Conservation (phyloP, 305 asterid species). For the Stenogyne calaminthoides region DNA sequence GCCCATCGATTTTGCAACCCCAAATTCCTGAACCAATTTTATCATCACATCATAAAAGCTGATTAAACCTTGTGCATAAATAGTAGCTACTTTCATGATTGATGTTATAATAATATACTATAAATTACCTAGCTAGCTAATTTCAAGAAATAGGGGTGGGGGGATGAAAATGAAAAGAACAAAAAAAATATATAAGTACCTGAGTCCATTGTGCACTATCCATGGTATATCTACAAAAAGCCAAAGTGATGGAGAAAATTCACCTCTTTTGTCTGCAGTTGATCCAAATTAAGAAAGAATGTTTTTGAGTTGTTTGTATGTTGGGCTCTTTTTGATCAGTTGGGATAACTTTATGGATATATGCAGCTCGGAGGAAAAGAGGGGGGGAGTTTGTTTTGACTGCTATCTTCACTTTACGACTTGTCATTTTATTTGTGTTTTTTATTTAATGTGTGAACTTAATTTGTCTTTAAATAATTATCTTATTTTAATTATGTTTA, state of each 20-base stretch:
- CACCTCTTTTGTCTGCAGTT: conserved; percentile 33
- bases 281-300: conserved; percentile 52
- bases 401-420: conserved; percentile 35
- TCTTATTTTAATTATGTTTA: conserved; percentile 29
- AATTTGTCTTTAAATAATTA: neutral
- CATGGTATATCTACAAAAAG: conserved; percentile 49
- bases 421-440: neutral
- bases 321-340: conserved; percentile 43
- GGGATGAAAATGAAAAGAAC: no score
- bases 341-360: conserved; percentile 56
- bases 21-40: conserved; percentile 49
- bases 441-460: conserved; percentile 16
- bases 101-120: no score
- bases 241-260: conserved; percentile 36
- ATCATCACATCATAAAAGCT: no score
- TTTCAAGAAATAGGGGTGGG: neutral
- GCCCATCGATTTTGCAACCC: conserved; percentile 45
- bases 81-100: no score
- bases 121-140: no score
- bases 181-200: conserved; percentile 31
- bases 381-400: conserved; percentile 70
- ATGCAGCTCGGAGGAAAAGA: conserved; percentile 41
- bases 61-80: no score
- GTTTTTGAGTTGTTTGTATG: conserved; percentile 46
- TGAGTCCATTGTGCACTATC: conserved; percentile 71